A percentile compares a stretch with the other conserved stretches of the same genome.
Evolutionary conservation across 2,329 filamentous ascomycete species (phyloP).

Genomic region (Metarhizium robertsii): DNA sequence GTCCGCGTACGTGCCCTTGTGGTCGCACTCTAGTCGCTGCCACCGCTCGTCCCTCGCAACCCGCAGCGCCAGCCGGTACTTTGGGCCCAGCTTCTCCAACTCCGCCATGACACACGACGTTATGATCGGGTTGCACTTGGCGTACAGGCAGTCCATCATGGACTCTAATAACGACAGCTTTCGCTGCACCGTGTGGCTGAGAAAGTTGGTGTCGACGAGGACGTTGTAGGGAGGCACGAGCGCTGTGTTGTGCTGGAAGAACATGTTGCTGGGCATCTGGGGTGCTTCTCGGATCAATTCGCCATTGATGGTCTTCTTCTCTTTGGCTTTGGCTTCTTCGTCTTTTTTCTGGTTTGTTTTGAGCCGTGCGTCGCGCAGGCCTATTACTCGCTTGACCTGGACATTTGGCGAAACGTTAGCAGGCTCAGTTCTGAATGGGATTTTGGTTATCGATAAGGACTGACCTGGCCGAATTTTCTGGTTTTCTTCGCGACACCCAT

Average conservation of each 20-base stretch:
- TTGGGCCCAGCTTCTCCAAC: conserved; percentile 78
- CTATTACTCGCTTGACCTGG: conserved; percentile 72
- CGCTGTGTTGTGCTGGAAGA: conserved; percentile 82
- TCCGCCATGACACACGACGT: conserved; percentile 72
- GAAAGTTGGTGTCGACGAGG: conserved; percentile 82
- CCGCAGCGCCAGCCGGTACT: conserved; percentile 76
- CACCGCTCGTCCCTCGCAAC: conserved; percentile 87
- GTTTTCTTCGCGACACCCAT: conserved; percentile 91
- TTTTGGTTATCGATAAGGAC: conserved; percentile 21
- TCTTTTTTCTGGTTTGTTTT: conserved; percentile 70
- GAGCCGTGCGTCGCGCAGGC: conserved; percentile 68
- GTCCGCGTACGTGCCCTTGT: conserved; percentile 76
- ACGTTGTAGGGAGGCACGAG: conserved; percentile 60
- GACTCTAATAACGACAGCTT: conserved; percentile 82
- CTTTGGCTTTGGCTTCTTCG: conserved; percentile 48
- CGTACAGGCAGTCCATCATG: conserved; percentile 91
- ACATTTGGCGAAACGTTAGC: conserved; percentile 1
- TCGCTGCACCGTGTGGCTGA: conserved; percentile 80
- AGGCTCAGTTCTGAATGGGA: background rate
- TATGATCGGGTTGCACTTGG: conserved; percentile 82
- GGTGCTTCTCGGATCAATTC: conserved; percentile 70
- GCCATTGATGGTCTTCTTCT: conserved; percentile 44
- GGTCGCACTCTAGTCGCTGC: conserved; percentile 77
- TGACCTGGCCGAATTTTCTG: conserved; percentile 73
- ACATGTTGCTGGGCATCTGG: conserved; percentile 73